Conservation (phyloP, 75 land plant genomes). For the Pseudotsuga menziesii region DNA sequence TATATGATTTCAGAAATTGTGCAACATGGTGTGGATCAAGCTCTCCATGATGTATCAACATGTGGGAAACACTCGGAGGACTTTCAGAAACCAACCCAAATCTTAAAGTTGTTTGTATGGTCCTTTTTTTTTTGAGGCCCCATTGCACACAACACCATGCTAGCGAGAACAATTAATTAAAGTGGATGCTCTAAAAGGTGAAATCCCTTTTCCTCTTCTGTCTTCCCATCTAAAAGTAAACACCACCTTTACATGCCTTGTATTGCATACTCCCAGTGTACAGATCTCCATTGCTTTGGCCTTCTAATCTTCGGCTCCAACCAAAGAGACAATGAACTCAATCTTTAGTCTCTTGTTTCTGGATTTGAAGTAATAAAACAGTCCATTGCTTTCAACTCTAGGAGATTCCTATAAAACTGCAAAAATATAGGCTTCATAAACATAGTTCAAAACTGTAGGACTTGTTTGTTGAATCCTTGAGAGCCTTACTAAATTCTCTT, state of each 20-base stretch:
- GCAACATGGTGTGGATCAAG: slow-evolving; percentile 34
- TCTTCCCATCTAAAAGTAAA: neutral
- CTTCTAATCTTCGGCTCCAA: neutral
- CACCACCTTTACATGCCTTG: neutral
- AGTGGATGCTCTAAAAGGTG: neutral
- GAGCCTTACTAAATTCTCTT: too few species aligned
- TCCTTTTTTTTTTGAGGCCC: neutral
- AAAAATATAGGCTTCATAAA: too few species aligned
- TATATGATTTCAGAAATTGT: slow-evolving; percentile 29
- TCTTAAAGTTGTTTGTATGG: neutral
- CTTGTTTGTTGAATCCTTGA: too few species aligned
- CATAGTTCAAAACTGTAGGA: too few species aligned
- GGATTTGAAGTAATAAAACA: too few species aligned
- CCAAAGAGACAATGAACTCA: too few species aligned
- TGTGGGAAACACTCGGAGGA: neutral
- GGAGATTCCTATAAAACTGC: too few species aligned
- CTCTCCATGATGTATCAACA: neutral
- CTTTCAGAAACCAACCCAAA: slow-evolving; percentile 8
- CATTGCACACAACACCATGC: neutral
- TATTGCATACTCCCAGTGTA: slow-evolving; percentile 2
- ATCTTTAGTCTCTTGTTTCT: too few species aligned
- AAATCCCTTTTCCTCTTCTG: neutral
- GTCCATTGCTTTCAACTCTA: too few species aligned
- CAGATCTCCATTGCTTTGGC: slow-evolving; percentile 1
- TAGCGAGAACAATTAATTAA: neutral